phyloP scores from a whole-genome alignment of 2,329 filamentous ascomycete species.

The Reticulascus tulasneorum region DNA sequence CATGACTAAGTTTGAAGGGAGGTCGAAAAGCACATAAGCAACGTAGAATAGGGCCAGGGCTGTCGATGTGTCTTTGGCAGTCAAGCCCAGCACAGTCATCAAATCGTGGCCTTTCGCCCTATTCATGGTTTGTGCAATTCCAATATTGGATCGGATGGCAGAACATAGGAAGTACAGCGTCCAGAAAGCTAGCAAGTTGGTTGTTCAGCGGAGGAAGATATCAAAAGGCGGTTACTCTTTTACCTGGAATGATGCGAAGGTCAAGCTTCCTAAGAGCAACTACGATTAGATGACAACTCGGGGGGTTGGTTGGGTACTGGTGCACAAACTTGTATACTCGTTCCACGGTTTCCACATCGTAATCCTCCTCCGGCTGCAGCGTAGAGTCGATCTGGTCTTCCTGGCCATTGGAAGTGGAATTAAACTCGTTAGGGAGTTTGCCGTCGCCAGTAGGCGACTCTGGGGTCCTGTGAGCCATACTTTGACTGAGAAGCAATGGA shows the following conservation, averaged over 20 bases:
- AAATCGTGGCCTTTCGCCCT: slow-evolving; percentile 66
- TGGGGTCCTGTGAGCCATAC: slow-evolving; percentile 37
- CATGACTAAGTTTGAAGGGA: slow-evolving; percentile 87
- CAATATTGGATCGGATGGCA: slow-evolving; percentile 86
- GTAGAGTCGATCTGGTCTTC: slow-evolving; percentile 15
- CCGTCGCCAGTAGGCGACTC: slow-evolving; percentile 27
- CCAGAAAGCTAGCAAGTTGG: slow-evolving; percentile 65
- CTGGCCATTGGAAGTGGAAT: slow-evolving; percentile 3
- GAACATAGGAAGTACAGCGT: slow-evolving; percentile 87
- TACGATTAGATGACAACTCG: too few species aligned
- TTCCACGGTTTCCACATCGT: slow-evolving; percentile 49
- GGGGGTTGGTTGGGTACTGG: too few species aligned
- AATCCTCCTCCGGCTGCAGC: slow-evolving; percentile 28
- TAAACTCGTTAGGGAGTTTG: slow-evolving; percentile 19
- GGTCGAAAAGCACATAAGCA: slow-evolving; percentile 84
- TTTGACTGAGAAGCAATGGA: slow-evolving; percentile 48
- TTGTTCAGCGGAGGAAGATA: not conserved
- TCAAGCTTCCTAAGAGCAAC: slow-evolving; percentile 54
- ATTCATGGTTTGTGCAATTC: slow-evolving; percentile 95
- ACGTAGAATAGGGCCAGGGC: slow-evolving; percentile 88
- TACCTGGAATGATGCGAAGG: slow-evolving; percentile 55
- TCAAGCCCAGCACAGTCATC: slow-evolving; percentile 64
- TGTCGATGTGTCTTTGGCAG: slow-evolving; percentile 73
- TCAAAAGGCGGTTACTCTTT: not conserved
- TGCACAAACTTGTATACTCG: slow-evolving; percentile 43